Percentiles rank a stretch among this genome's conserved stretches.
Conservation (phyloP, 345 rosid species). For the Leavenworthia alabamica region DNA sequence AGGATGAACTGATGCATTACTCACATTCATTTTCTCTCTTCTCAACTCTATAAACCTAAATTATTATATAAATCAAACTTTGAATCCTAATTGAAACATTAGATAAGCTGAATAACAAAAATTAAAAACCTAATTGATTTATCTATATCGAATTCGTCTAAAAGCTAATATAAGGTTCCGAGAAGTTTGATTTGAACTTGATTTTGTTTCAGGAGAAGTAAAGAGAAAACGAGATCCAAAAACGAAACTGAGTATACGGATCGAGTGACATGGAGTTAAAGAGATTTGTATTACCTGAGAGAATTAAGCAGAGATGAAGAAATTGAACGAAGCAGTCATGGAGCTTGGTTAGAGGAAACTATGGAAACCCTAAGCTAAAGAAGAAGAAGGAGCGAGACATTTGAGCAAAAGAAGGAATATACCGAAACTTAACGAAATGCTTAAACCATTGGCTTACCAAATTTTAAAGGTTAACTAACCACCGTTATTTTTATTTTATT, state of each 20-base stretch:
- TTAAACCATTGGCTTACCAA: not conserved
- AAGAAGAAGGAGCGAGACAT: not conserved
- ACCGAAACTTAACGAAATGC: not conserved
- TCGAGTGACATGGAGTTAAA: not conserved
- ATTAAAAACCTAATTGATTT: no score
- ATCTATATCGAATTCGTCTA: not conserved
- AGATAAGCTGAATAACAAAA: not conserved
- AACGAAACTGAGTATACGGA: not conserved
- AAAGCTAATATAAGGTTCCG: not conserved
- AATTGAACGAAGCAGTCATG: conserved; percentile 1
- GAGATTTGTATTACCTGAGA: conserved; percentile 17
- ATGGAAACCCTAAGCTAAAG: conserved; percentile 22
- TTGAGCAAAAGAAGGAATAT: conserved; percentile 12
- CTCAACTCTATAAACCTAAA: not conserved
- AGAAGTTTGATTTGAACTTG: not conserved
- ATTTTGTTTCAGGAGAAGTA: not conserved
- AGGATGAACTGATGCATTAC: conserved; percentile 89
- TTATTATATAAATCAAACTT: no score
- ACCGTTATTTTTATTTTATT: not conserved
- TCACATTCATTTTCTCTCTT: conserved; percentile 68
- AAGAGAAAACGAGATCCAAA: conserved; percentile 16
- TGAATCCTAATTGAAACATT: not conserved
- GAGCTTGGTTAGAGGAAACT: not conserved
- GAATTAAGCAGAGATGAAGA: conserved; percentile 16
- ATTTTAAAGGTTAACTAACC: not conserved